Base-by-base conservation (phyloP, 331 rosid genomes). In the Cydonia oblonga region DNA sequence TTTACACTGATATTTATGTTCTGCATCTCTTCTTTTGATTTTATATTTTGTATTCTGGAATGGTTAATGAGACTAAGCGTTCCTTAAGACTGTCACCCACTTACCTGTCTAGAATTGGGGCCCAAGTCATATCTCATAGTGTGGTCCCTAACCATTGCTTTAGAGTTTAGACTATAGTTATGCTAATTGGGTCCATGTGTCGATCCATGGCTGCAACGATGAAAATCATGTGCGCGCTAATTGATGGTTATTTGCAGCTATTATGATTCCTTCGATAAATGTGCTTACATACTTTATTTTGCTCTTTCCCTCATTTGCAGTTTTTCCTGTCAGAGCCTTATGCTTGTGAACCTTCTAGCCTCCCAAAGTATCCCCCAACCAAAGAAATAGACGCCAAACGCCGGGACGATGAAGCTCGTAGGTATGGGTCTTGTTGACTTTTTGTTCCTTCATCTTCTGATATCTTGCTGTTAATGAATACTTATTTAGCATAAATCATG, bases 321-420 rank as follows among this genome's bases (percentile, higher is more conserved):
- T 88, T 95, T 90, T 95, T 91, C 83, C 86, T 80, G 42, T 85
- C 89, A 29, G 90, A 91, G 78, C 99, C 99, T 63, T 85, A 85
- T 89, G 93, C 96, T 54, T 95, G 97, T 61, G 83, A 90, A 78
- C 99, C 99, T 70, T 91, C 97, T 68, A 87, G 86, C 83, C 96
- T 91, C 72, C 99, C 99, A 44, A 84, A 95, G 78, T 95, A 91
- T 79, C 96, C 99, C 9, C 97, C 99, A 24, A 95, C 92, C 83
- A 95, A 95, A 85, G 99, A 95, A 87, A 91, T 95, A 64, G 99
- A 95, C 69, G 99, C 96, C 33, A 95, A 84, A 87, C 85, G 87
- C 52, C 89, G 96, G 54, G 99, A 95, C 40, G 96, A 95, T 29
- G 97, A 91, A 88, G 84, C 89, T 72, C 86, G 97, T 72, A 95